phyloP scores from a whole-genome alignment of 176 grass and related monocot species.

The Hordeum vulgare region DNA sequence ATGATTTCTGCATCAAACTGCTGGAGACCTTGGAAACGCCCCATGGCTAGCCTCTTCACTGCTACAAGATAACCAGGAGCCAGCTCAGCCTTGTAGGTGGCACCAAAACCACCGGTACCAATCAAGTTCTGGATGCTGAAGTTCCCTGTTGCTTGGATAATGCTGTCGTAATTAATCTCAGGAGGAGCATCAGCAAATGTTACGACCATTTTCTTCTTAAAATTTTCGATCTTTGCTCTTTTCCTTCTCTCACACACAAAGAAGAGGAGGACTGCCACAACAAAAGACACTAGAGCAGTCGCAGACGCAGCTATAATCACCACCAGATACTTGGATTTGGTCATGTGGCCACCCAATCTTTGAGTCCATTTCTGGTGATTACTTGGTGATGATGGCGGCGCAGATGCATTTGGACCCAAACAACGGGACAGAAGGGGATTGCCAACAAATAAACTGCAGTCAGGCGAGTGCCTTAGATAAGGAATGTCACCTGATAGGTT shows the following conservation, averaged over 20 bases:
- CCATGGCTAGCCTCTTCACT: conserved; percentile 64
- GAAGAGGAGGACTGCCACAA: conserved; percentile 33
- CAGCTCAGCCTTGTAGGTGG: conserved; percentile 62
- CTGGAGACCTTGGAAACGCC: conserved; percentile 60
- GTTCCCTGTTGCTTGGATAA: conserved; percentile 52
- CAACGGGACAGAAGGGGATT: conserved; percentile 42
- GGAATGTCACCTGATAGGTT: conserved; percentile 65
- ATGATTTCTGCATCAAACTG: conserved; percentile 69
- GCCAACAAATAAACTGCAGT: conserved; percentile 45
- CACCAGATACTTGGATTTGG: conserved; percentile 30
- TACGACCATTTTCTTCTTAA: conserved; percentile 42
- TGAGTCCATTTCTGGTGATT: not conserved
- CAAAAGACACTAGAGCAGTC: conserved; percentile 30
- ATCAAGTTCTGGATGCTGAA: conserved; percentile 70
- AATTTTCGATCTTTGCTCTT: conserved; percentile 16
- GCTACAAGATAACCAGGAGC: conserved; percentile 52
- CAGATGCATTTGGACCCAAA: conserved; percentile 10
- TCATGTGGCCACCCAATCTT: conserved; percentile 1
- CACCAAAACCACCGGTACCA: conserved; percentile 58
- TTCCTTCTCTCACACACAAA: conserved; percentile 52
- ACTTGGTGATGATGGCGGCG: not conserved
- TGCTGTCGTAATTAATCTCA: conserved; percentile 52
- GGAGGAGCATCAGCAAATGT: conserved; percentile 42
- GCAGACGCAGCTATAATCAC: conserved; percentile 23
- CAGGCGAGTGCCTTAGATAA: conserved; percentile 31